Base-by-base conservation (phyloP, 129 eudicot genomes). In the Ambrosia artemisiifolia region DNA sequence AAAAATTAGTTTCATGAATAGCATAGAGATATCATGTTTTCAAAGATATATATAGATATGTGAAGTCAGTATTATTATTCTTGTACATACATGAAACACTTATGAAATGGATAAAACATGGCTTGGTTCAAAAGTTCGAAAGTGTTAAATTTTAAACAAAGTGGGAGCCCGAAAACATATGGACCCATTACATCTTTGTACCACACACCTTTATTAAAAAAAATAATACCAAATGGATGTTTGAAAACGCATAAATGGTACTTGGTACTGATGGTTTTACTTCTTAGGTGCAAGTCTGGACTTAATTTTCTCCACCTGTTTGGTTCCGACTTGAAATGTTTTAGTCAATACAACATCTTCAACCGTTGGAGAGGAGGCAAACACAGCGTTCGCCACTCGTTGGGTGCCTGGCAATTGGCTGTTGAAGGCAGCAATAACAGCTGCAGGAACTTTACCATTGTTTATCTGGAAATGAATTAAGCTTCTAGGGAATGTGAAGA, bases 371-470 rank as follows among this genome's bases (percentile, higher is more conserved):
- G 88, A 47, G 5, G 97, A 76, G 1, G 85, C 84, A 20, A 91
- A 91, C 77, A 91, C 57, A 3, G 97, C 77, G 67, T 80, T 80
- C 8, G 88, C 92, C 49, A 86, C 72, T 18, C 90, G 65, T 76
- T 88, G 96, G n/a, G 96, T 88, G 0, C 97, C 96, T 11, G 97
- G 91, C 60, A 84, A 71, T 82, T 91, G 97, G 82, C 97, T 91
- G 65, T 88, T 88, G 72, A 91, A 91, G 13, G 82, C 83, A 0
- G 86, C 81, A 11, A 90, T 53, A 13, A 85, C 88, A 1, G 96
- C 60, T 0, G 94, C 95, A 0, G 89, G 83, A 19, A 63, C 69
- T 5, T 83, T 67, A 16, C 84, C 84, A 3, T 85, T 81, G 70
- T 91, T 91, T 84, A 79, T 79, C 76, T 90, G 96, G 79, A 78